Evolutionary conservation across 2,329 filamentous ascomycete species (phyloP), one percentile per base, ranked within the genome.

Genomic region (Hysterium pulicare): DNA sequence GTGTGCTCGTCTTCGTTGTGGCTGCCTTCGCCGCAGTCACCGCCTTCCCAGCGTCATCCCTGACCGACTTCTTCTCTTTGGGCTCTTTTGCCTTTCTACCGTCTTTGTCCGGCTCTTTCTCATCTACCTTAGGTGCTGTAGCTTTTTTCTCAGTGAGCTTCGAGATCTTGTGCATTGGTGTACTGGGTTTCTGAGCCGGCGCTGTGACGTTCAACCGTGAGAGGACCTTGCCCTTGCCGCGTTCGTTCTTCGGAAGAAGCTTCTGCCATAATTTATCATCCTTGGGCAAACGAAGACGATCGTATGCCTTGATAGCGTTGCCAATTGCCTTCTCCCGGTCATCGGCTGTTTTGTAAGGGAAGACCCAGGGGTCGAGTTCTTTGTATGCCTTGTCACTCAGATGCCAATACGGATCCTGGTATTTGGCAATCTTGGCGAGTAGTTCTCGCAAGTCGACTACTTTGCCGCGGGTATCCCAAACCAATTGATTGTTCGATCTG

Each of bases 251-350:
- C 6, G 78, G 78, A 42, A 84, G 69, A 45, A 84, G 67, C 50
- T 71, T 71, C 63, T 84, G 80, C 81, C 81, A 84, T 16, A 79
- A 65, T 55, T 76, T 76, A 55, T 84, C 81, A 28, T 76, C 72
- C 49, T 77, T 77, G 5, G 76, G 74, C 15, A 84, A 66, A 21
- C 81, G 72, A 63, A 78, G 71, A 40, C 81, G 74, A 61, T 84
- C 81, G 59, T 79, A 84, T 33, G 81, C 79, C 40, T 75, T 76
- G 54, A 83, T 76, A 41, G 81, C 79, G 62, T 77, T 77, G 48
- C 82, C 76, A 53, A 84, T 78, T 21, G 79, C 81, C 40, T 74
- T 67, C 47, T 82, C 70, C 15, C 81, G 72, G 43, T 83, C 77
- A 35, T 77, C 72, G 35, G 73, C 57, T 28, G 66, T 72, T 21